Evolutionary conservation across 2,329 filamentous ascomycete species (phyloP), one percentile per base, ranked within the genome.

Genomic region (Penicillium sclerotiorum): DNA sequence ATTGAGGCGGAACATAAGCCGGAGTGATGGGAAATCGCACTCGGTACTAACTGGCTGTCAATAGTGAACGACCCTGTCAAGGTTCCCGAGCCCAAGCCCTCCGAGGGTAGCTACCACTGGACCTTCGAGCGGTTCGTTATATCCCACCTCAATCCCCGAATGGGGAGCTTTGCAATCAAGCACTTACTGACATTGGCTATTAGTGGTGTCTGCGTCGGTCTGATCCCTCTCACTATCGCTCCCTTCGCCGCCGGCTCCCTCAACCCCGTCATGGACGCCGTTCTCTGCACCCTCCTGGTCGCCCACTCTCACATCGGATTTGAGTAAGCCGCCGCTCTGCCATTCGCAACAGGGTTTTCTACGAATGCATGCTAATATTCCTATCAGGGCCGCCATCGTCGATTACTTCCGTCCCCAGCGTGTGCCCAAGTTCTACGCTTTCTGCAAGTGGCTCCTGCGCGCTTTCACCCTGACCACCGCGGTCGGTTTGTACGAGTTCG

Each of bases 31-130:
- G 21, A 9, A 3, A 18, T 50, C 35, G 32, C 13, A 41, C 21
- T 20, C 30, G 23, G 32, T 56, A 57, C 51, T 64, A 42, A 65
- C 54, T 4, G 20, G 30, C 36, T 13, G 22, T 30, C 18, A 48
- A n/a, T 49, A 88, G 90, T 92, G 69, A 99, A 99, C 77, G 92
- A 97, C 67, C 84, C 94, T 48, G 88, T 83, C 25, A 84, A 83
- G 32, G 74, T 96, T 20, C 92, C 91, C 38, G 70, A 82, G 18
- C 76, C 89, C 45, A 84, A 82, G 62, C 85, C 93, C 35, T 79
- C 85, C 48, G 90, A 99, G 77, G 94, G 94, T 64, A 95, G 89
- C 74, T 99, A 97, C 80, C 94, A 99, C 83, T 99, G 94, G 94
- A 89, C 88, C 53, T 96, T 96, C 67, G 94, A 99, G 81, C 80